A percentile compares a stretch with the other conserved stretches of the same genome.
Evolutionary conservation across 2,329 filamentous ascomycete species (phyloP).

Genomic region (Neopestalotiopsis sp.): DNA sequence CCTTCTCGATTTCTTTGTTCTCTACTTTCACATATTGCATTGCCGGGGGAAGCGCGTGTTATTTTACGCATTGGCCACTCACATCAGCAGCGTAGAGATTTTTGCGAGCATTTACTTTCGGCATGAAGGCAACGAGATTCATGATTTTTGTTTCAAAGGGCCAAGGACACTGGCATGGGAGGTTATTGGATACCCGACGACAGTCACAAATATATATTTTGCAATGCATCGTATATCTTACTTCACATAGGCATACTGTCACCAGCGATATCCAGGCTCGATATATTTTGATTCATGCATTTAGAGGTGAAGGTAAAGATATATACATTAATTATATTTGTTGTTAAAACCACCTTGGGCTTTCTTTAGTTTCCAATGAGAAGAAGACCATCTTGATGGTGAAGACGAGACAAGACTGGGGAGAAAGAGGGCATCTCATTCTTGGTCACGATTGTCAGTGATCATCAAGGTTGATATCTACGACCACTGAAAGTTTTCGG

Average conservation of each 20-base stretch:
- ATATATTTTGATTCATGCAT: too few species aligned
- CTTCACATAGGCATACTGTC: background rate
- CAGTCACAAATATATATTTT: slow-evolving; percentile 7
- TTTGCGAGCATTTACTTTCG: background rate
- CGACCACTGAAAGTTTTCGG: too few species aligned
- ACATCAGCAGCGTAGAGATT: background rate
- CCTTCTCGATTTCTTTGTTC: background rate
- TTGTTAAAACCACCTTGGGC: too few species aligned
- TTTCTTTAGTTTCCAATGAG: too few species aligned
- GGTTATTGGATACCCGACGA: slow-evolving; percentile 8
- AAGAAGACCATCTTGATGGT: too few species aligned
- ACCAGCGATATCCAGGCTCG: background rate
- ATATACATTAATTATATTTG: too few species aligned
- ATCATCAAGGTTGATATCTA: too few species aligned
- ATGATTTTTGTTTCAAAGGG: background rate
- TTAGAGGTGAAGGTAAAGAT: too few species aligned
- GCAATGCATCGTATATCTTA: background rate
- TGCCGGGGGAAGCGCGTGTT: background rate
- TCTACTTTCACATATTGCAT: background rate
- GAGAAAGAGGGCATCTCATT: too few species aligned
- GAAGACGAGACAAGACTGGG: too few species aligned
- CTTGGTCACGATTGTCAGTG: too few species aligned
- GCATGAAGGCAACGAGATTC: background rate
- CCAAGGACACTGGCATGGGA: background rate
- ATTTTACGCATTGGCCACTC: background rate